Conservation (phyloP, 805 yeast genomes). For the Komagataella kurtzmanii region DNA sequence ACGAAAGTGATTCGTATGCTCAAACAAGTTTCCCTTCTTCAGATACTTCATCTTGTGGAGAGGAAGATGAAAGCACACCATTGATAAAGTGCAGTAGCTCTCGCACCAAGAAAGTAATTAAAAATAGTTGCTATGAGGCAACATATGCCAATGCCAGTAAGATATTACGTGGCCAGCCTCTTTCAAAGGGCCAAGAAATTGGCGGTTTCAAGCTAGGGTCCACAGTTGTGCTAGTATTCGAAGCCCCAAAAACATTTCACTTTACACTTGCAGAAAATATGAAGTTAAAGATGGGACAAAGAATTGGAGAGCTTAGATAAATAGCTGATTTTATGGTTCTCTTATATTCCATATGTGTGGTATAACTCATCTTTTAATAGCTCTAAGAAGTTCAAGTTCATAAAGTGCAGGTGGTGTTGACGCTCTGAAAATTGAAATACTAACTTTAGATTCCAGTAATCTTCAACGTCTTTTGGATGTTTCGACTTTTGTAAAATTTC, state of each 20-base stretch:
- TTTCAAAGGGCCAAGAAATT: constrained; percentile 84
- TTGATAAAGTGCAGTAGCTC: background rate
- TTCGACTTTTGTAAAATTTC: constrained; percentile 31
- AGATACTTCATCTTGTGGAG: constrained; percentile 1
- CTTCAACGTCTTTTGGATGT: constrained; percentile 31
- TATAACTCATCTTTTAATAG: constrained; percentile 23
- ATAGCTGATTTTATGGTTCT: background rate
- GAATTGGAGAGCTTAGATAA: constrained; percentile 32
- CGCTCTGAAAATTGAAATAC: constrained; percentile 48
- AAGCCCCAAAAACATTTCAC: constrained; percentile 75
- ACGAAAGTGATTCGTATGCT: constrained; percentile 30
- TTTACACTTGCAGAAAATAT: constrained; percentile 65
- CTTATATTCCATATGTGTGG: background rate
- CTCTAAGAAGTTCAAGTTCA: constrained; percentile 39
- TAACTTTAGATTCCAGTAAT: constrained; percentile 49
- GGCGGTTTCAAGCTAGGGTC: constrained; percentile 96
- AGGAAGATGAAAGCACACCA: constrained; percentile 3
- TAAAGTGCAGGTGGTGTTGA: constrained; percentile 24
- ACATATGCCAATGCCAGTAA: constrained; percentile 72
- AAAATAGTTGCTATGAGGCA: constrained; percentile 87
- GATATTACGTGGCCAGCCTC: constrained; percentile 74
- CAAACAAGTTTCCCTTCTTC: constrained; percentile 1
- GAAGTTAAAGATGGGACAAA: constrained; percentile 73
- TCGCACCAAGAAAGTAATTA: constrained; percentile 29
- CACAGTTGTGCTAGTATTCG: constrained; percentile 93